Base-by-base conservation (phyloP, 2,329 filamentous ascomycete genomes). In the Aspergillus flavus region DNA sequence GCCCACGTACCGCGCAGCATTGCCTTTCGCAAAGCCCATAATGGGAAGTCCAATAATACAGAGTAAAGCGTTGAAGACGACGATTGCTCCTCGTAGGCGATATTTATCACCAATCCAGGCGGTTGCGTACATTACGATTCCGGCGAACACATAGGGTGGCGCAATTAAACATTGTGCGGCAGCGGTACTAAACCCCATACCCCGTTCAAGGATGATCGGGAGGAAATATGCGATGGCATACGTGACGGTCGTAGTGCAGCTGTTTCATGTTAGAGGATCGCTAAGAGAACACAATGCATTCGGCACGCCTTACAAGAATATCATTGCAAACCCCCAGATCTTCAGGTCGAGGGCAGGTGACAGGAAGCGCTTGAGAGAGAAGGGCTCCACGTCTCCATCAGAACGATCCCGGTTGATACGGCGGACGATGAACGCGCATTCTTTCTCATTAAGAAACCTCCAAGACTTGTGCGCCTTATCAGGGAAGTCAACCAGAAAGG, bases 191-290 rank as follows among this genome's bases (percentile, higher is more conserved):
- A 91, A 93, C 12, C 86, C 85, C 81, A 94, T 85, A 36, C 83
- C 83, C 28, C 76, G 64, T 16, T 73, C 71, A 11, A 96, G 85
- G 70, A 95, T 91, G 71, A 94, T 86, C 10, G 91, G 91, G 5
- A 94, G 78, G 73, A 94, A 94, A 75, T 91, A 94, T 1, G 91
- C 89, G 7, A 95, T 84, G 0, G 91, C 87, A 73, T 95, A 94
- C 6, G 85, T 85, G 61, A 91, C 85, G 26, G 90, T 91, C 1
- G 91, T 93, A 2, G 86, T 86, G 76, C 86, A 70, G 56, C 68
- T 71, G 54, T 26, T 45, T 26, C 48, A 58, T 34, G n/a, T 34
- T 30, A 57, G 58, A 32, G 16, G 34, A 16, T 12, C 16, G 11
- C 80, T 80, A 4, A n/a, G 19, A 32, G 21, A 21, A 34, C 23